Conservation (phyloP, 352 stramenopile species). For the Achlya hypogyna region DNA sequence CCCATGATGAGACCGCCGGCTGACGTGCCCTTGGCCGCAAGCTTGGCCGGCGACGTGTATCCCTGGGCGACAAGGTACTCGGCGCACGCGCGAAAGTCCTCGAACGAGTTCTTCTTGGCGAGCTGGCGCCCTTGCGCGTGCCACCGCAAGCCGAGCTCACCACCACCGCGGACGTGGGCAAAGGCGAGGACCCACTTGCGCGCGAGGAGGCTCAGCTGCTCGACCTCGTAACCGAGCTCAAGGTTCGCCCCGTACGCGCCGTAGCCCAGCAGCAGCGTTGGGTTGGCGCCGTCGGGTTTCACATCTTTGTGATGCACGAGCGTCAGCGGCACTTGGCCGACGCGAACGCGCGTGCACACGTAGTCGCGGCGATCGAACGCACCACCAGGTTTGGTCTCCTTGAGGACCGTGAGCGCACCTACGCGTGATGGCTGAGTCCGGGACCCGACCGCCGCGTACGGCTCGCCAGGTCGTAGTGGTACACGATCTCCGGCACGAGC, state of each 20-base stretch:
- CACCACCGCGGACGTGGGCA: constrained; percentile 83
- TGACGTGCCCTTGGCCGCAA: constrained; percentile 74
- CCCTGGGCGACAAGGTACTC: constrained; percentile 46
- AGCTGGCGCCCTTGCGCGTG: constrained; percentile 73
- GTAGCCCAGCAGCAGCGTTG: constrained; percentile 82
- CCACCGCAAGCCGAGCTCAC: constrained; percentile 80
- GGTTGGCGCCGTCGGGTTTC: constrained; percentile 43
- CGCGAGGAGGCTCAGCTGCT: constrained; percentile 73
- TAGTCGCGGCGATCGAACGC: constrained; percentile 27
- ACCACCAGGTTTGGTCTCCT: constrained; percentile 29
- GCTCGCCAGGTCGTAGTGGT: constrained; percentile 61
- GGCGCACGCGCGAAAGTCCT: constrained; percentile 71
- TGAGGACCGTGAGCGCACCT: constrained; percentile 36
- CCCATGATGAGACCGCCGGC: constrained; percentile 83
- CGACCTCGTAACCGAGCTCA: constrained; percentile 78
- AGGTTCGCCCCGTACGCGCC: constrained; percentile 84
- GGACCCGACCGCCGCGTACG: background rate
- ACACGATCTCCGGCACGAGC: constrained; percentile 65
- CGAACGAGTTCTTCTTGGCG: constrained; percentile 79
- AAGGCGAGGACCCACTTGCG: constrained; percentile 84
- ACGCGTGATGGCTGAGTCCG: background rate
- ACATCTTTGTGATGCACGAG: constrained; percentile 64
- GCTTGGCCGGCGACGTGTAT: constrained; percentile 47
- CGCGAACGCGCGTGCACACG: constrained; percentile 33
- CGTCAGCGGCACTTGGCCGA: constrained; percentile 62